Evolutionary conservation across 1,139 yeast genomes (phyloP).

Genomic region (Debaryomycetaceae sp.): DNA sequence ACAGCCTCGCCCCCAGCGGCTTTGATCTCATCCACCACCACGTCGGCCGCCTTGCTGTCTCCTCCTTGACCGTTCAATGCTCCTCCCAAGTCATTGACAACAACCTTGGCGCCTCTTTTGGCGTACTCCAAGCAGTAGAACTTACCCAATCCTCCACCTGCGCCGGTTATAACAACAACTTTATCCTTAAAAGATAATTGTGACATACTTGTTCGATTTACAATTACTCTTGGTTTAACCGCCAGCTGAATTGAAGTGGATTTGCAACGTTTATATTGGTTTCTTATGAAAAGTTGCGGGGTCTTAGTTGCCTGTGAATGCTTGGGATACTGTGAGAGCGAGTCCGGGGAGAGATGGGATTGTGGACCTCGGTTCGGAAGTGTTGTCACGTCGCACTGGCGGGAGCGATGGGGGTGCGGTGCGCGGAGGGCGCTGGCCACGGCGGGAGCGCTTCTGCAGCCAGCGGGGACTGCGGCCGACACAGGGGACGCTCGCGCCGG

Average conservation of each 20-base stretch:
- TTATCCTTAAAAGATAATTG: conserved; percentile 61
- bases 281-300: conserved; percentile 1
- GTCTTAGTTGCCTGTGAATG: conserved; percentile 3
- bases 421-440: background rate
- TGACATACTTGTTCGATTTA: conserved; percentile 20
- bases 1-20: conserved; percentile 81
- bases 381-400: background rate
- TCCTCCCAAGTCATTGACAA: conserved; percentile 93
- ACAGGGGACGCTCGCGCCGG: too few species aligned
- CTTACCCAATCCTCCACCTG: conserved; percentile 96
- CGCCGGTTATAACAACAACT: conserved; percentile 92
- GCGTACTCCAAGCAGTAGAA: conserved; percentile 87
- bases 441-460: too few species aligned
- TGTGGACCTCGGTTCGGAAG: conserved; percentile 1
- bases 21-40: conserved; percentile 81
- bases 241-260: background rate
- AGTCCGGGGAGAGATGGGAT: conserved; percentile 1
- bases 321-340: background rate
- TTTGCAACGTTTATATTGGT: background rate
- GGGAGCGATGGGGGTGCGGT: background rate
- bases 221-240: background rate
- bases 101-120: conserved; percentile 84
- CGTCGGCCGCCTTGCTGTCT: conserved; percentile 73
- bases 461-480: too few species aligned
- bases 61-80: conserved; percentile 69